Percentiles rank a stretch among this genome's conserved stretches.
Evolutionary conservation across 1,284 basidiomycete genomes (phyloP).

Genomic region (Ceratobasidium theobromae): DNA sequence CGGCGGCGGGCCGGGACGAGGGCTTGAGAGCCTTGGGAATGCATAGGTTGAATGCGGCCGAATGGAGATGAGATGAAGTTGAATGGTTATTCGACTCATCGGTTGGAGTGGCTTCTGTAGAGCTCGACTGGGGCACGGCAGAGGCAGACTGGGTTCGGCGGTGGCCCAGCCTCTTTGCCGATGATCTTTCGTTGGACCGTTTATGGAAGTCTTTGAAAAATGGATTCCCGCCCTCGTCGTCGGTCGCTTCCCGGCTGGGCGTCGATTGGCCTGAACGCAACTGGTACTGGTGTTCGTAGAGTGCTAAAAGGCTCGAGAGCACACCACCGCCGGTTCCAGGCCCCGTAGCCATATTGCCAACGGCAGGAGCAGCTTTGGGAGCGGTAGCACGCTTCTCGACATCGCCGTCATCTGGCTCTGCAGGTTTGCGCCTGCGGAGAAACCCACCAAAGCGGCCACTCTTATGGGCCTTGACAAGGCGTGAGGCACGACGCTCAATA

Average conservation of each 20-base stretch:
- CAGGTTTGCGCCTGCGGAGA: conserved; percentile 7
- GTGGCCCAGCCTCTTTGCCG: neutral
- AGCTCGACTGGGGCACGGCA: neutral
- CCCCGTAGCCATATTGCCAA: neutral
- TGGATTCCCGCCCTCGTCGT: conserved; percentile 17
- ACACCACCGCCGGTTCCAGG: conserved; percentile 46
- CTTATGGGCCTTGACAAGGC: conserved; percentile 16
- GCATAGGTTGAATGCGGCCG: neutral
- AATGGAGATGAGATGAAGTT: neutral
- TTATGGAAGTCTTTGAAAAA: conserved; percentile 10
- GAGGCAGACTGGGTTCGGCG: conserved; percentile 36
- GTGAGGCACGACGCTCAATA: conserved; percentile 14
- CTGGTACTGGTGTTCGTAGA: conserved; percentile 50
- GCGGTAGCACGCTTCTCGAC: conserved; percentile 19
- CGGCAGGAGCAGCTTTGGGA: conserved; percentile 4
- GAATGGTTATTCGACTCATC: neutral
- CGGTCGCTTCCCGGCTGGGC: conserved; percentile 23
- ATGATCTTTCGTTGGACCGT: neutral
- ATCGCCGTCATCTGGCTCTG: conserved; percentile 12
- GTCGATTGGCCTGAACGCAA: conserved; percentile 41
- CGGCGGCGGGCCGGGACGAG: conserved; percentile 49
- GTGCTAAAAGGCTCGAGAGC: conserved; percentile 54
- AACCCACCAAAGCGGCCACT: conserved; percentile 3
- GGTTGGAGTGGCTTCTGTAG: neutral
- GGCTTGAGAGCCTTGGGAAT: conserved; percentile 7